These are phyloP conservation scores for Exophiala sp. DNA, from an alignment of 2,329 filamentous ascomycete species.

Conservation along the genomic window DNA sequence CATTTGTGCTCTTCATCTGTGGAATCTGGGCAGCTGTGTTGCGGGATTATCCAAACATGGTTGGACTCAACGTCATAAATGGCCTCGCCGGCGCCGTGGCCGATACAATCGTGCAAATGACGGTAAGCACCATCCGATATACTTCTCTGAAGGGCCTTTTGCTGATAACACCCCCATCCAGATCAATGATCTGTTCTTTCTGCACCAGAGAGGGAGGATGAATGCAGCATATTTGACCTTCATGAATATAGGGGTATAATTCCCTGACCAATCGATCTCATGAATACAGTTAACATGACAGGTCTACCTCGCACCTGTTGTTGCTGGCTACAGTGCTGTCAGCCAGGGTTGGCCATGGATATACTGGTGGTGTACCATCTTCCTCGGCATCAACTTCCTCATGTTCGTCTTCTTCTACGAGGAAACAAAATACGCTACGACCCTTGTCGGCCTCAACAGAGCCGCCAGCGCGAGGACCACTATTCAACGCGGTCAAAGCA, in stretches of 20 bases:
- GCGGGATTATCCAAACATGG: background rate
- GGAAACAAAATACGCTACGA: background rate
- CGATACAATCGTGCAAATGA: background rate
- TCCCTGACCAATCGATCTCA: too few species aligned
- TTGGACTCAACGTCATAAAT: background rate
- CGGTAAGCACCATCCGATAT: background rate
- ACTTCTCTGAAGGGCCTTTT: too few species aligned
- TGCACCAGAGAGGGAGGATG: background rate
- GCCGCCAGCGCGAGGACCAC: background rate
- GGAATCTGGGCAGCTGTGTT: background rate
- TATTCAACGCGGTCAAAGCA: background rate
- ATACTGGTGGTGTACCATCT: constrained; percentile 35
- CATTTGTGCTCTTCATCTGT: background rate
- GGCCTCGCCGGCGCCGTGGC: background rate
- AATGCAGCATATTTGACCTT: background rate
- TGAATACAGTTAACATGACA: too few species aligned
- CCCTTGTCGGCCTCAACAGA: background rate
- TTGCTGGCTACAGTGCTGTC: constrained; percentile 32
- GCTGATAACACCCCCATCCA: too few species aligned
- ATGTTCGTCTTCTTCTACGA: background rate
- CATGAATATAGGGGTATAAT: background rate
- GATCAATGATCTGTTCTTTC: background rate
- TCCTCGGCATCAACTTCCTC: constrained; percentile 32
- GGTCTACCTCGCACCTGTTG: constrained; percentile 31
- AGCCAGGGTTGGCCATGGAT: constrained; percentile 37